These are phyloP conservation scores for Moricandia arvensis DNA, from an alignment of 345 rosid species.

Conservation along the genomic window DNA sequence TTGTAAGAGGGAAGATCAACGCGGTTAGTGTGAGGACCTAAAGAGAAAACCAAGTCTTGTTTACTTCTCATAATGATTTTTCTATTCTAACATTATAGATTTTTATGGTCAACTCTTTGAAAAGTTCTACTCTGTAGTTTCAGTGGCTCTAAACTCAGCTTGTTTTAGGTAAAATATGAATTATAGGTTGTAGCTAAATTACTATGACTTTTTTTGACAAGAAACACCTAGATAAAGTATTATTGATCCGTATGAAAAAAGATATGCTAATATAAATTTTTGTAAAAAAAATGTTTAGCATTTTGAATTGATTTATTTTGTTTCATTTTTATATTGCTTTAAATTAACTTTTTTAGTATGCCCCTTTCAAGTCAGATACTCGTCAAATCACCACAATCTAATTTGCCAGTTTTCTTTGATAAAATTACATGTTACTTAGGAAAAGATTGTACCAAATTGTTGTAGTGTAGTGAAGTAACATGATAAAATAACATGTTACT, in stretches of 20 bases:
- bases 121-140: background rate
- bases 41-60: background rate
- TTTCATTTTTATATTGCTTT: too few species aligned
- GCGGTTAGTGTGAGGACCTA: conserved; percentile 22
- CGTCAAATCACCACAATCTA: too few species aligned
- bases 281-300: background rate
- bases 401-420: too few species aligned
- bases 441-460: too few species aligned
- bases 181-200: background rate
- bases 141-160: background rate
- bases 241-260: background rate
- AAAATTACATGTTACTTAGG: too few species aligned
- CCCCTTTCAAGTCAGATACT: too few species aligned
- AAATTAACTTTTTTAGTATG: too few species aligned
- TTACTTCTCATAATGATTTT: background rate
- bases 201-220: background rate
- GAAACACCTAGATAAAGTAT: background rate
- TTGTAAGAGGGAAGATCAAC: conserved; percentile 11
- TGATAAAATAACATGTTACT: too few species aligned
- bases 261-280: background rate
- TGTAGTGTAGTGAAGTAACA: too few species aligned
- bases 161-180: background rate
- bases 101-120: conserved; percentile 4
- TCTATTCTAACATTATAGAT: background rate
- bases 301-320: background rate